A percentile compares a stretch with the other conserved stretches of the same genome.
phyloP scores from a whole-genome alignment of 768 basidiomycete species.

The Termitomyces sp. region DNA sequence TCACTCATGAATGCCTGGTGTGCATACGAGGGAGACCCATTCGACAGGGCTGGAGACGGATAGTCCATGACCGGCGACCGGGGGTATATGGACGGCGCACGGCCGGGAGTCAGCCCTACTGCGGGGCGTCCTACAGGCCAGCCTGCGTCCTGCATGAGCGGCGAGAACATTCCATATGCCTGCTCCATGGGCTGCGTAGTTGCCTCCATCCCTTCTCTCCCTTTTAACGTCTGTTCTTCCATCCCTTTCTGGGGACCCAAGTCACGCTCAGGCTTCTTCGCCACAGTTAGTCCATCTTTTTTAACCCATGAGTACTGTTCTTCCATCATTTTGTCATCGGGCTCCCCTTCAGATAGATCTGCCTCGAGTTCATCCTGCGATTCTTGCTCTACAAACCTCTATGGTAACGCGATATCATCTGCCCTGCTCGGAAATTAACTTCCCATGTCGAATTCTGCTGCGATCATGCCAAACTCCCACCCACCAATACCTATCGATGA shows the following conservation, averaged over 20 bases:
- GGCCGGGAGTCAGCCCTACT: slow-evolving; percentile 11
- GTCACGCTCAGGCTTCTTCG: slow-evolving; percentile 3
- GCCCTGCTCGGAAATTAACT: slow-evolving; percentile 29
- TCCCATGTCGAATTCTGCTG: slow-evolving; percentile 21
- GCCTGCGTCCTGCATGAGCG: slow-evolving; percentile 7
- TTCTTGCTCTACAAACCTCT: background rate
- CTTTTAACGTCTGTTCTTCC: slow-evolving; percentile 15
- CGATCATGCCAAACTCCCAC: slow-evolving; percentile 8
- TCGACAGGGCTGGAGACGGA: slow-evolving; percentile 34
- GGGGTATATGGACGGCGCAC: slow-evolving; percentile 8
- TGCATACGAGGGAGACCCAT: slow-evolving; percentile 27
- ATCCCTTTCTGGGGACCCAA: slow-evolving; percentile 10
- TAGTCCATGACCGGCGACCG: slow-evolving; percentile 30
- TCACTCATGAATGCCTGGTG: slow-evolving; percentile 13
- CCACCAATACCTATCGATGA: slow-evolving; percentile 15
- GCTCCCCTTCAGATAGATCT: background rate
- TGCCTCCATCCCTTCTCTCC: slow-evolving; percentile 11
- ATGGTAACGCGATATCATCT: slow-evolving; percentile 1
- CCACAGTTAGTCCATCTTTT: slow-evolving; percentile 4
- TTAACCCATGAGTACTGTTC: background rate
- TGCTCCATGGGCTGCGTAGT: slow-evolving; percentile 6
- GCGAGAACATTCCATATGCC: background rate
- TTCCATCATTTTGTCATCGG: background rate
- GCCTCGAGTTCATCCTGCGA: slow-evolving; percentile 1
- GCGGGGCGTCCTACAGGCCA: slow-evolving; percentile 19